Evolutionary conservation across 441 rosid genomes (phyloP), one percentile per base, ranked within the genome.

Genomic region (Kokia cookei): DNA sequence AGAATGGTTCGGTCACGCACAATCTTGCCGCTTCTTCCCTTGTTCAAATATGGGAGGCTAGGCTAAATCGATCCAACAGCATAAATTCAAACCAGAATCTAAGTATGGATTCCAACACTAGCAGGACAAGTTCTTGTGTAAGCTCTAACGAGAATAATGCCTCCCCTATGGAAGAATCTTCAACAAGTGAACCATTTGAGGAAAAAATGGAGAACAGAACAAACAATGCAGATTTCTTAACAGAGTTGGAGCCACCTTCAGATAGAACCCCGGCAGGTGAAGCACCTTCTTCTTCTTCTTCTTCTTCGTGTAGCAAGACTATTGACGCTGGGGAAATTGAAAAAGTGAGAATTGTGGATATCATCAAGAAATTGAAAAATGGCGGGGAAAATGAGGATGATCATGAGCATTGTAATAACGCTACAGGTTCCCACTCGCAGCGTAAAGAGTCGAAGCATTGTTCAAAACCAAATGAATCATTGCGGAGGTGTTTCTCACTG

Each of bases 1-100:
- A 74, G 47, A 69, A 48, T 10, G 58, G 78, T 26, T 53, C 78
- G 1, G 54, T 7, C 47, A 53, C 47, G 0, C 75, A 74, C 2
- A 88, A 79, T 24, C 83, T n/a, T 22, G 93, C 88, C 0, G 98
- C 98, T 50, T 93, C 96, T 29, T 93, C 96, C 2, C 90, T 95
- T 4, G 99, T 93, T 58, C 97, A 91, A 77, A 91, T 93, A 69
- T 95, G 99, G 99, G 99, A 95, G 77, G 93, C 96, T 8, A 88
- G 97, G 81, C 80, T 92, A n/a, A 81, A 83, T 53, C 80, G 71
- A 53, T 85, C 85, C 45, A 66, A 76, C 71, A 82, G 82, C 78
- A 57, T 73, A 51, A 81, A 77, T 27, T 53, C 61, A 2, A 78
- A 40, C 45, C 78, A 78, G 1, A 80, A 53, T 73, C 69, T 11